Conservation (phyloP, 495 filamentous ascomycete species). For the Penicillium nucicola region DNA sequence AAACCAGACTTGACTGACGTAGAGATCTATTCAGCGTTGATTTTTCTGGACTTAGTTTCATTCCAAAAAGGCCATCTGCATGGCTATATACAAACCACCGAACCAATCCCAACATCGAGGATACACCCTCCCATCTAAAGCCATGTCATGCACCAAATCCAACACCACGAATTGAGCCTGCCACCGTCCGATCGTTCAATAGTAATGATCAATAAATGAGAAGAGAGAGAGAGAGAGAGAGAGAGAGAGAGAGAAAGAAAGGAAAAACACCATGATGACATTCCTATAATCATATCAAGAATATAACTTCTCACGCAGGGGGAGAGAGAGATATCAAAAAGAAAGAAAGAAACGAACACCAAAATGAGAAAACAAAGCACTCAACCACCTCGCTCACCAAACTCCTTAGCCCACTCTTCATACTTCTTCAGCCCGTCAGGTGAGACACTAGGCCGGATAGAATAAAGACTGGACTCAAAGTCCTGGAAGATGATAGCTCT, state of each 20-base stretch:
- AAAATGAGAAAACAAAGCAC: not conserved
- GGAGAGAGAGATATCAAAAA: not conserved
- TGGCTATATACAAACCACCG: too few relatives aligned
- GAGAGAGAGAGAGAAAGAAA: not conserved
- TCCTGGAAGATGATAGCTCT: slow-evolving; percentile 78
- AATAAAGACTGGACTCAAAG: slow-evolving; percentile 79
- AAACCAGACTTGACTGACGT: too few relatives aligned
- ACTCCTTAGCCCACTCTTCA: slow-evolving; percentile 92
- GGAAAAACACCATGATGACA: not conserved
- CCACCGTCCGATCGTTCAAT: too few relatives aligned
- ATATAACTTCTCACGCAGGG: not conserved
- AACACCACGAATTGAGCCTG: too few relatives aligned
- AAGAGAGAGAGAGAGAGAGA: too few relatives aligned
- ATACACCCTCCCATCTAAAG: too few relatives aligned
- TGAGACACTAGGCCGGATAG: slow-evolving; percentile 89
- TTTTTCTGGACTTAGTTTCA: too few relatives aligned
- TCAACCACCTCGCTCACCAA: slow-evolving; percentile 85
- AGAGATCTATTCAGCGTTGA: too few relatives aligned
- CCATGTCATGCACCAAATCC: too few relatives aligned
- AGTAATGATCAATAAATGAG: too few relatives aligned
- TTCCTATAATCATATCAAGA: not conserved
- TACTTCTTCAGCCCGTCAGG: slow-evolving; percentile 77
- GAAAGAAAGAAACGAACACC: not conserved
- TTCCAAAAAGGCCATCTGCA: too few relatives aligned
- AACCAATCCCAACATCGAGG: too few relatives aligned